Base-by-base conservation (phyloP, 2,329 filamentous ascomycete species). In the Monascus ruber region DNA sequence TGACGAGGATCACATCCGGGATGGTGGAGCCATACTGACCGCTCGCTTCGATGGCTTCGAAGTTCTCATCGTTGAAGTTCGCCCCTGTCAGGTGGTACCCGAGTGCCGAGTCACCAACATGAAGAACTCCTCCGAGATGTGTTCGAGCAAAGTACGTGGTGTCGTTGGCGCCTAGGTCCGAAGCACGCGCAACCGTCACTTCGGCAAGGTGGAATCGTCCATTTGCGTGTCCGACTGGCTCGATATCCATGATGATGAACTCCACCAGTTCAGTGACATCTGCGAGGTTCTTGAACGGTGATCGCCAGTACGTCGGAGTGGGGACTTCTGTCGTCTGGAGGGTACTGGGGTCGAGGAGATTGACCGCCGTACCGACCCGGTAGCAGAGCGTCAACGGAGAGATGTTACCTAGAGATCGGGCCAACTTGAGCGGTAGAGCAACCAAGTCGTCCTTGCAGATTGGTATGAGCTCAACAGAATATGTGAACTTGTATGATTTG, bases 401-500 rank as follows among this genome's bases (percentile, higher is more conserved):
- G 52, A 96, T 94, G 62, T 94, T 95, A 46, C 91, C 88, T 37
- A 83, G 71, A 40, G 81, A 78, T 61, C 87, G 91, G 9, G 91
- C 91, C 42, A 96, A 70, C 50, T 86, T 87, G 46, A 94, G 79
- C 1, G 91, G 91, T 29, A 98, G 69, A 1, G 85, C 88, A n/a
- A 98, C 85, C 26, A 98, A 71, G 58, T 98, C 91, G 53, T 98
- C 91, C 64, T 95, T 94, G 72, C 91, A 96, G 36, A 98, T 87
- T 1, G 91, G 91, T 25, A 96, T 81, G 36, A 98, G 65, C 58
- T 95, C 85, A 39, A 83, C 79, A 0, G 87, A 93, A 64, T 79
- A 96, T 34, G 84, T 82, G 66, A 95, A 95, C 62, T 98, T 98
- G 75, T 89, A 96, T 28, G 82, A 87, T 64, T 85, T 91, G 43